Base-by-base conservation (phyloP, 2,329 filamentous ascomycete species). In the Ophiocordyceps camponoti-saundersi region DNA sequence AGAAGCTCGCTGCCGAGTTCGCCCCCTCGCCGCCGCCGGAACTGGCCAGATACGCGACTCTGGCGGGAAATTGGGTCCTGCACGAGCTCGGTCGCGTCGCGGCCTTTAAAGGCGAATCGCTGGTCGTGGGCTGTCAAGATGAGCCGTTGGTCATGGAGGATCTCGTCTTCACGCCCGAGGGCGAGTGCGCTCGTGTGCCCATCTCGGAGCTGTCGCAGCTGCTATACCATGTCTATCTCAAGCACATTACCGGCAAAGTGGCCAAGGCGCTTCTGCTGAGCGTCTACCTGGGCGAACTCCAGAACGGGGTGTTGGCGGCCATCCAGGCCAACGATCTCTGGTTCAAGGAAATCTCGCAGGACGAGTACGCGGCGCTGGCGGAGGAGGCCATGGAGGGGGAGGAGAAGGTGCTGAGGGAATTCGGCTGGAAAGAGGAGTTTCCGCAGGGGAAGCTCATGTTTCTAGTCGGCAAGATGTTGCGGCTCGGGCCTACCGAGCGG, bases 61-160 rank as follows among this genome's bases (percentile, higher is more conserved):
- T 79, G 5, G 70, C 69, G 5, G 70, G 70, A 3, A 82, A 81
- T 55, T 82, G 77, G 83, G 79, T 85, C 43, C 69, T 88, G 29
- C 83, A 89, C 56, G 83, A 88, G 56, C 70, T 88, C 3, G 84
- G 83, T 8, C 79, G 80, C 2, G 63, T 87, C 12, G 78, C 75
- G 13, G 70, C 73, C 54, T 82, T 82, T 75, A 79, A 80, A 2
- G 69, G 69, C 54, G 81, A 76, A 0, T 77, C 78, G 48, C 77
- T 79, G 16, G 81, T 80, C 54, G 83, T 71, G 10, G 82, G n/a
- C n/a, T n/a, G n/a, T n/a, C n/a, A 80, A 2, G 69, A 68, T 54
- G 81, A 76, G 0, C 77, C 78, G 48, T 77, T 79, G 16, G 81
- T 80, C 54, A 83, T 71, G 10, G 82, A 53, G 7, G 51, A 49